phyloP scores from a whole-genome alignment of 768 basidiomycete species.

The Leccinum arenicola region DNA sequence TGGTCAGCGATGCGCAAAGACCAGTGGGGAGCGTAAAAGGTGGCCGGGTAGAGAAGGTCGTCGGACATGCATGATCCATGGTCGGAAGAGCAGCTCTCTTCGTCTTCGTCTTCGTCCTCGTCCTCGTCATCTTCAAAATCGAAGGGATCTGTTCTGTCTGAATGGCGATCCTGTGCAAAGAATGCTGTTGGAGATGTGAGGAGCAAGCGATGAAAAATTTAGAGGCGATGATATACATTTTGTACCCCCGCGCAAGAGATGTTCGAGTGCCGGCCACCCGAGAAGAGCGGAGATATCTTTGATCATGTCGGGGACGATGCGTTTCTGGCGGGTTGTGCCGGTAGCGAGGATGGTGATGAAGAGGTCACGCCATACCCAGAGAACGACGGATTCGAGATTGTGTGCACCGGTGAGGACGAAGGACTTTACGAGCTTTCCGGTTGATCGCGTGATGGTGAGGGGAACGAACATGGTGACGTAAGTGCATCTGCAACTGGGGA shows the following conservation, averaged over 20 bases:
- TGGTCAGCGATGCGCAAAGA: constrained; percentile 38
- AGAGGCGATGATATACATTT: constrained; percentile 31
- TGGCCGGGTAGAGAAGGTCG: constrained; percentile 27
- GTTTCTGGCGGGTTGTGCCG: constrained; percentile 27
- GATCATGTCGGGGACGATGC: constrained; percentile 50
- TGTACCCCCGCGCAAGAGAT: constrained; percentile 53
- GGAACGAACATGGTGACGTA: constrained; percentile 46
- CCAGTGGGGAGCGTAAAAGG: constrained; percentile 53
- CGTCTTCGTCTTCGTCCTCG: constrained; percentile 35
- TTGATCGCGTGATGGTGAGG: constrained; percentile 42
- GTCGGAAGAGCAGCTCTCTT: constrained; percentile 26
- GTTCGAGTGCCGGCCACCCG: constrained; percentile 51
- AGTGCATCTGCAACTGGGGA: constrained; percentile 52
- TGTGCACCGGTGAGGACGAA: constrained; percentile 49
- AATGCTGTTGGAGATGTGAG: neutral
- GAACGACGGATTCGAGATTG: constrained; percentile 41
- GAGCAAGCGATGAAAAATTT: neutral
- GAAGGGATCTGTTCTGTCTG: neutral
- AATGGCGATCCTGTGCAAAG: constrained; percentile 8
- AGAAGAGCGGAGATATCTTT: constrained; percentile 52
- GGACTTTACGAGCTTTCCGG: constrained; percentile 44
- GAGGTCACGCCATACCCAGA: constrained; percentile 73
- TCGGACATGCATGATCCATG: constrained; percentile 21
- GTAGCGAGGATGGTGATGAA: constrained; percentile 53
- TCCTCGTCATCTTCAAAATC: constrained; percentile 23